Conservation (phyloP, 805 yeast species). For the Grigorovia humatica region DNA sequence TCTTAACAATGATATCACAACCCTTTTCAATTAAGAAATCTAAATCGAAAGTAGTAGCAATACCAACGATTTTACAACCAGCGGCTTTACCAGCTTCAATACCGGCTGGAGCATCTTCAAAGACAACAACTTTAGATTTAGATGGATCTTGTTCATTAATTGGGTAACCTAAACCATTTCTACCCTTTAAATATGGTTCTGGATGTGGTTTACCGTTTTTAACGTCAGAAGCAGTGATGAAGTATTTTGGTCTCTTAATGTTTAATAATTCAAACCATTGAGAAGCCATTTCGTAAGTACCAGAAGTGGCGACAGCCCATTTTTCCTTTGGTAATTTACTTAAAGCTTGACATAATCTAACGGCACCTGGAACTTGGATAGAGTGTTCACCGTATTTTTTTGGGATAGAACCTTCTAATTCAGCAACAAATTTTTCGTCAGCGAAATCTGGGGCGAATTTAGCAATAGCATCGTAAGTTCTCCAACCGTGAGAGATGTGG, state of each 20-base stretch:
- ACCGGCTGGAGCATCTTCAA: conserved; percentile 89
- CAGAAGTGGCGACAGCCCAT: conserved; percentile 87
- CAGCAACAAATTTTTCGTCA: conserved; percentile 50
- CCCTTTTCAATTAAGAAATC: conserved; percentile 63
- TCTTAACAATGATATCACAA: conserved; percentile 73
- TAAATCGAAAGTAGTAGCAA: conserved; percentile 68
- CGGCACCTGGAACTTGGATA: conserved; percentile 67
- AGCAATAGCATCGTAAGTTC: conserved; percentile 70
- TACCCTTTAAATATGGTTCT: conserved; percentile 62
- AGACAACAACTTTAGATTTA: conserved; percentile 45
- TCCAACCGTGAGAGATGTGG: conserved; percentile 70
- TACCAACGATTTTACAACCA: conserved; percentile 74
- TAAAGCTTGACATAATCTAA: conserved; percentile 46
- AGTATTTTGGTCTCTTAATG: conserved; percentile 54
- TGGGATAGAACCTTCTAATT: conserved; percentile 60
- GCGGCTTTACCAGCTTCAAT: conserved; percentile 74
- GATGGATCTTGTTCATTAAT: conserved; percentile 29
- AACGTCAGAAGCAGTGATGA: conserved; percentile 77
- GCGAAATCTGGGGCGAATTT: conserved; percentile 71
- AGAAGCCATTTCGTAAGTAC: conserved; percentile 65
- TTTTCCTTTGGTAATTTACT: conserved; percentile 43
- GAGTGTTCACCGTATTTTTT: conserved; percentile 64
- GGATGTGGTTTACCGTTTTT: conserved; percentile 79
- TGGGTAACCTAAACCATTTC: conserved; percentile 31
- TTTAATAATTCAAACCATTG: conserved; percentile 67